These are phyloP conservation scores for Ustilago shanxiensis DNA, from an alignment of 1,284 basidiomycete genomes.

Conservation along the genomic window DNA sequence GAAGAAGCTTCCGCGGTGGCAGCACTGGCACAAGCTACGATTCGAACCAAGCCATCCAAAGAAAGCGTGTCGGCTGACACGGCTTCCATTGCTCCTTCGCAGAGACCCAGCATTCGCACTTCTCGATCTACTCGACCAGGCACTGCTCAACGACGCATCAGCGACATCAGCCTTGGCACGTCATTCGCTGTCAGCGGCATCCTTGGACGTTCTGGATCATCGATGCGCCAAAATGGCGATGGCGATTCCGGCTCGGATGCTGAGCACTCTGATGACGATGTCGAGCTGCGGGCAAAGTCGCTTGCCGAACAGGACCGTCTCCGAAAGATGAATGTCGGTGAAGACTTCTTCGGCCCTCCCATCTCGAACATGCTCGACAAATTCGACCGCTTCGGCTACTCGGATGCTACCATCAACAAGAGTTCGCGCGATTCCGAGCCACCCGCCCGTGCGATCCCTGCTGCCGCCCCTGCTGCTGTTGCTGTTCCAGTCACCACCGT, in stretches of 20 bases:
- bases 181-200: constrained; percentile 60
- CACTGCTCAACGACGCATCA: constrained; percentile 51
- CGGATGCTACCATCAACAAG: constrained; percentile 43
- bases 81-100: constrained; percentile 31
- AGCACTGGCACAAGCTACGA: constrained; percentile 7
- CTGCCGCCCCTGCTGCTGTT: not conserved
- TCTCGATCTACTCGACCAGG: constrained; percentile 36
- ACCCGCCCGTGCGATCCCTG: not conserved
- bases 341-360: constrained; percentile 64
- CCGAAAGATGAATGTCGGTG: constrained; percentile 63
- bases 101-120: constrained; percentile 30
- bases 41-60: constrained; percentile 8
- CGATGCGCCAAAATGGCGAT: constrained; percentile 30
- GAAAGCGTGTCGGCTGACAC: constrained; percentile 13
- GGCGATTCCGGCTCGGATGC: constrained; percentile 51
- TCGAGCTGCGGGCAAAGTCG: constrained; percentile 52
- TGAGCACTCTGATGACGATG: constrained; percentile 54
- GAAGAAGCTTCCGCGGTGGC: constrained; percentile 22
- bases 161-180: constrained; percentile 59
- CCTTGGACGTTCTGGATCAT: constrained; percentile 26
- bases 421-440: constrained; percentile 19
- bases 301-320: constrained; percentile 63
- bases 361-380: constrained; percentile 53
- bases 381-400: constrained; percentile 53
- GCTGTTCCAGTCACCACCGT: not conserved